Evolutionary conservation across 2,329 filamentous ascomycete species (phyloP).

Genomic region (Scytalidium lignicola): DNA sequence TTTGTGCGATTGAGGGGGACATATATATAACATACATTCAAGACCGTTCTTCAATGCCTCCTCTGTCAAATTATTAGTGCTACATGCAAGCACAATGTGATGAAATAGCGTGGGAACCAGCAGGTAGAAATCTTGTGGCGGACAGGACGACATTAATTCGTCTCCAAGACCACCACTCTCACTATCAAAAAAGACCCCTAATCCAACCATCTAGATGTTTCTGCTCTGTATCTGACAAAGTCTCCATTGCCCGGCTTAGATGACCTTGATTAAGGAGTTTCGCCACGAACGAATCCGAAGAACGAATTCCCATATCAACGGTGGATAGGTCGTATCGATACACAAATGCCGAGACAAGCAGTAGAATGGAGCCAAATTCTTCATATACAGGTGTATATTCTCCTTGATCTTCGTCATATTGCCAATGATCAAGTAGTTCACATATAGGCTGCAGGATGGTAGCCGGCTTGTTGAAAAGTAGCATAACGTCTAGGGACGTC

Average conservation of each 20-base stretch:
- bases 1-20: neutral
- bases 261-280: conserved; percentile 59
- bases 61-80: conserved; percentile 59
- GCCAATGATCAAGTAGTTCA: conserved; percentile 71
- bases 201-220: conserved; percentile 70
- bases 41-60: conserved; percentile 69
- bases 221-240: conserved; percentile 58
- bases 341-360: conserved; percentile 69
- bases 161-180: conserved; percentile 71
- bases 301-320: conserved; percentile 56
- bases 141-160: conserved; percentile 75
- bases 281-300: conserved; percentile 61
- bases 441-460: conserved; percentile 70
- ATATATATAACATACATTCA: conserved; percentile 54
- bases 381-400: conserved; percentile 85
- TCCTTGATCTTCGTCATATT: conserved; percentile 75
- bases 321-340: conserved; percentile 66
- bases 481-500: conserved; percentile 65
- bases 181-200: conserved; percentile 67
- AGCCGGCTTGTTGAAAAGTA: conserved; percentile 67
- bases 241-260: conserved; percentile 49
- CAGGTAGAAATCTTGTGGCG: conserved; percentile 77
- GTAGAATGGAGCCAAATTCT: conserved; percentile 73
- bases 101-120: conserved; percentile 73
- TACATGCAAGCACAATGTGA: conserved; percentile 67